Evolutionary conservation across 306 rosid species (phyloP).

Genomic region (Datisca glomerata): DNA sequence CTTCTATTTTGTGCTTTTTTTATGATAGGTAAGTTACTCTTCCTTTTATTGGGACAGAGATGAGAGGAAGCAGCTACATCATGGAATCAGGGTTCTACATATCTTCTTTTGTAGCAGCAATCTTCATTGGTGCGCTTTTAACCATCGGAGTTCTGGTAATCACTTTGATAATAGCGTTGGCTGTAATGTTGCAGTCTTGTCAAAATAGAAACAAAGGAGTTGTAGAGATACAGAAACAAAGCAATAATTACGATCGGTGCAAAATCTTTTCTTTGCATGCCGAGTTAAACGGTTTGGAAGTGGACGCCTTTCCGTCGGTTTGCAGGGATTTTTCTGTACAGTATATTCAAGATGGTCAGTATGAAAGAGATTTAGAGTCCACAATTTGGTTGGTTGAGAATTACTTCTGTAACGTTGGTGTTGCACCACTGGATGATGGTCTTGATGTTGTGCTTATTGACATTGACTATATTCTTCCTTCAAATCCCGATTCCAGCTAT

Average conservation of each 20-base stretch:
- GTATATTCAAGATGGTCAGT: conserved; percentile 57
- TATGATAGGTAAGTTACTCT: conserved; percentile 1
- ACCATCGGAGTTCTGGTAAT: conserved; percentile 45
- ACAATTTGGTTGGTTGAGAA: conserved; percentile 31
- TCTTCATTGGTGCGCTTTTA: conserved; percentile 46
- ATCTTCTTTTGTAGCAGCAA: conserved; percentile 52
- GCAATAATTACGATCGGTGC: conserved; percentile 41
- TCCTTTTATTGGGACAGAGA: conserved; percentile 32
- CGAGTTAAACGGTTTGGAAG: conserved; percentile 54
- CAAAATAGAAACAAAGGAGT: conserved; percentile 42
- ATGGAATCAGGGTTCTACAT: conserved; percentile 70
- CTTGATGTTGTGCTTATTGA: conserved; percentile 57
- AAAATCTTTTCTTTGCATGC: conserved; percentile 36
- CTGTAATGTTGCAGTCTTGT: conserved; percentile 74
- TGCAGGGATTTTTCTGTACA: conserved; percentile 35
- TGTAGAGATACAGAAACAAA: conserved; percentile 24
- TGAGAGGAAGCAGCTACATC: conserved; percentile 42
- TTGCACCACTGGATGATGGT: conserved; percentile 22
- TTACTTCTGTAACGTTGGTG: conserved; percentile 32
- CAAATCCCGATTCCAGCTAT: conserved; percentile 9
- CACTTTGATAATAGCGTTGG: conserved; percentile 48
- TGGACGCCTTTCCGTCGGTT: conserved; percentile 31
- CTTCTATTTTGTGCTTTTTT: background rate
- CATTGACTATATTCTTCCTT: conserved; percentile 47
- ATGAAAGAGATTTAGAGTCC: conserved; percentile 53